A percentile compares a stretch with the other conserved stretches of the same genome.
These are phyloP conservation scores for Lizonia empirigonia DNA, from an alignment of 2,329 filamentous ascomycete species.

Conservation along the genomic window DNA sequence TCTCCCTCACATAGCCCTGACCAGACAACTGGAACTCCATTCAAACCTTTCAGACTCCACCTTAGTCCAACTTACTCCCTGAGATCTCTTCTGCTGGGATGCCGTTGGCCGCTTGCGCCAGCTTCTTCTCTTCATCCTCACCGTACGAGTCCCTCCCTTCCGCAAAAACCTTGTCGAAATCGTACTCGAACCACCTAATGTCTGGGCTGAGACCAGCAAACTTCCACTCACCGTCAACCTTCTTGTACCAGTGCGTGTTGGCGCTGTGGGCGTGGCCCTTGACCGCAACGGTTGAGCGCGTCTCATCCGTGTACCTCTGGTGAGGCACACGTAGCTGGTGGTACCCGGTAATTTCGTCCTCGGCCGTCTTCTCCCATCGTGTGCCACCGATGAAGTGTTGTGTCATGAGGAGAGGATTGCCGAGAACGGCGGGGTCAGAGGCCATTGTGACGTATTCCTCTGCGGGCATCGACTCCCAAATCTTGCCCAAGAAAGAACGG, in stretches of 20 bases:
- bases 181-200: slow-evolving; percentile 62
- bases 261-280: slow-evolving; percentile 64
- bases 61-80: slow-evolving; percentile 5
- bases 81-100: slow-evolving; percentile 34
- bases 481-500: slow-evolving; percentile 60
- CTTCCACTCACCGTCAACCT: slow-evolving; percentile 64
- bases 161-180: slow-evolving; percentile 62
- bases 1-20: slow-evolving; percentile 16
- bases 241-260: slow-evolving; percentile 62
- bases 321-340: slow-evolving; percentile 65
- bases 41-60: slow-evolving; percentile 6
- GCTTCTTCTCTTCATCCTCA: slow-evolving; percentile 43
- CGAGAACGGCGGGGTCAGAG: slow-evolving; percentile 59
- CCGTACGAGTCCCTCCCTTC: slow-evolving; percentile 54
- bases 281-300: slow-evolving; percentile 53
- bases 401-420: slow-evolving; percentile 60
- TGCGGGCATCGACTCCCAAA: slow-evolving; percentile 63
- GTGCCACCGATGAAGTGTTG: slow-evolving; percentile 63
- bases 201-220: slow-evolving; percentile 61
- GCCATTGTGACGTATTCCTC: slow-evolving; percentile 61
- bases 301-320: slow-evolving; percentile 60
- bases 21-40: slow-evolving; percentile 5
- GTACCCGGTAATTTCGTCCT: slow-evolving; percentile 57
- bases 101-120: slow-evolving; percentile 43
- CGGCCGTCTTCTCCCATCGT: slow-evolving; percentile 57